phyloP scores from a whole-genome alignment of 1,284 basidiomycete genomes.

The Prillingera fragicola region DNA sequence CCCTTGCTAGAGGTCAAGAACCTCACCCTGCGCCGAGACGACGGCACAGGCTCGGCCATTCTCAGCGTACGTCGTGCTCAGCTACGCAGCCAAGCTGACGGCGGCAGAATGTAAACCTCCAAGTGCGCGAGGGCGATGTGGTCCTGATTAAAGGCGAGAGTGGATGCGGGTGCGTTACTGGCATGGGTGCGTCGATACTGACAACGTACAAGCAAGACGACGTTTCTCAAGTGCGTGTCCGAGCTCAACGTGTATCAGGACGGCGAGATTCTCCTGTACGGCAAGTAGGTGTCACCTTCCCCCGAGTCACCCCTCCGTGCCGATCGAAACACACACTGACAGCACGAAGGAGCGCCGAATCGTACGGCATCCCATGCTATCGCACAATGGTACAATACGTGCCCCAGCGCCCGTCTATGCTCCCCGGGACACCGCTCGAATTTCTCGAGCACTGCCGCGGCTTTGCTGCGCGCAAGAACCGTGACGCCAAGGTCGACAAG shows the following conservation, averaged over 20 bases:
- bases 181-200: background rate
- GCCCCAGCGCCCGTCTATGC: conserved; percentile 73
- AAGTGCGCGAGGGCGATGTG: conserved; percentile 64
- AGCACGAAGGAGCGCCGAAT: background rate
- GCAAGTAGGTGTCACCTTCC: conserved; percentile 55
- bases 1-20: conserved; percentile 21
- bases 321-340: background rate
- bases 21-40: conserved; percentile 32
- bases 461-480: conserved; percentile 55
- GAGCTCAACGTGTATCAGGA: conserved; percentile 64
- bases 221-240: conserved; percentile 72
- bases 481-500: conserved; percentile 14
- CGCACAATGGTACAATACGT: conserved; percentile 74
- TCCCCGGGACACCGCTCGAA: conserved; percentile 70
- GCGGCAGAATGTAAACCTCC: conserved; percentile 54
- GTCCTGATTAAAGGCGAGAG: conserved; percentile 67
- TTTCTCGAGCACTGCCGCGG: conserved; percentile 59
- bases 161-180: conserved; percentile 56
- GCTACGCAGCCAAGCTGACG: background rate
- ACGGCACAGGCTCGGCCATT: conserved; percentile 36
- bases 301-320: background rate
- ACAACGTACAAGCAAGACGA: conserved; percentile 58
- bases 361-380: conserved; percentile 64
- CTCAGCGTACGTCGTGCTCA: conserved; percentile 23
- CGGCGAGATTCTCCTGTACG: conserved; percentile 61